Evolutionary conservation across 2,329 filamentous ascomycete genomes (phyloP).

Genomic region (Aspergillus neoniger): DNA sequence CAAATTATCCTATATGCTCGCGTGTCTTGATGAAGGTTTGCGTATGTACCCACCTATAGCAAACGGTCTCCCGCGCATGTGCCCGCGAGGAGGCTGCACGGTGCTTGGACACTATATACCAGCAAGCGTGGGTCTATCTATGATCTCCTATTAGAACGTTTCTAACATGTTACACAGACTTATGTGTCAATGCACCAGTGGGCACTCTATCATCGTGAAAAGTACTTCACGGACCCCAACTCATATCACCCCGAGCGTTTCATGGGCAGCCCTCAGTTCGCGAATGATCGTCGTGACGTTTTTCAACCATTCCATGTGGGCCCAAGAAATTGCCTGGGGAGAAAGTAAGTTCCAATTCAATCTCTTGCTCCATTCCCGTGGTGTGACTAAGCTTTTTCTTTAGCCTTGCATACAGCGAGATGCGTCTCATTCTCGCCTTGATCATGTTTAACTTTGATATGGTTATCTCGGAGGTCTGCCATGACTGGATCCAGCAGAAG

Average conservation of each 20-base stretch:
- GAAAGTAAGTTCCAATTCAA: slow-evolving; percentile 8
- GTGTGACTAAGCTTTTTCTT: neutral
- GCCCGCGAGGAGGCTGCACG: slow-evolving; percentile 38
- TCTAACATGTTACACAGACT: neutral
- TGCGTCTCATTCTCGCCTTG: slow-evolving; percentile 13
- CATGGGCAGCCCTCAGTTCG: neutral
- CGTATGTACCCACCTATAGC: slow-evolving; percentile 47
- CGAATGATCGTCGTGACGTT: slow-evolving; percentile 6
- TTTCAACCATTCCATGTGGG: slow-evolving; percentile 16
- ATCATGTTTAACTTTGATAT: slow-evolving; percentile 27
- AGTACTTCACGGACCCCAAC: slow-evolving; percentile 16
- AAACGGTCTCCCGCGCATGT: slow-evolving; percentile 34
- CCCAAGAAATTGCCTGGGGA: slow-evolving; percentile 14
- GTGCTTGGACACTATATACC: slow-evolving; percentile 42
- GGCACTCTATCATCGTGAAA: slow-evolving; percentile 1
- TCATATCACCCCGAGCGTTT: slow-evolving; percentile 18
- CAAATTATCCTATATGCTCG: slow-evolving; percentile 39
- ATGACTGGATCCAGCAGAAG: slow-evolving; percentile 23
- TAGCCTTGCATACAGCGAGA: slow-evolving; percentile 17
- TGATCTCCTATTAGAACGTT: neutral
- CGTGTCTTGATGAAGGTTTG: slow-evolving; percentile 45
- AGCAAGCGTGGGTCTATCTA: slow-evolving; percentile 19
- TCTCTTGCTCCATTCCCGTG: neutral
- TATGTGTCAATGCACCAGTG: too few species aligned
- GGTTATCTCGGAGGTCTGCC: slow-evolving; percentile 5